Conservation (phyloP, 1,284 basidiomycete species). For the Rhodotorula sp. region DNA sequence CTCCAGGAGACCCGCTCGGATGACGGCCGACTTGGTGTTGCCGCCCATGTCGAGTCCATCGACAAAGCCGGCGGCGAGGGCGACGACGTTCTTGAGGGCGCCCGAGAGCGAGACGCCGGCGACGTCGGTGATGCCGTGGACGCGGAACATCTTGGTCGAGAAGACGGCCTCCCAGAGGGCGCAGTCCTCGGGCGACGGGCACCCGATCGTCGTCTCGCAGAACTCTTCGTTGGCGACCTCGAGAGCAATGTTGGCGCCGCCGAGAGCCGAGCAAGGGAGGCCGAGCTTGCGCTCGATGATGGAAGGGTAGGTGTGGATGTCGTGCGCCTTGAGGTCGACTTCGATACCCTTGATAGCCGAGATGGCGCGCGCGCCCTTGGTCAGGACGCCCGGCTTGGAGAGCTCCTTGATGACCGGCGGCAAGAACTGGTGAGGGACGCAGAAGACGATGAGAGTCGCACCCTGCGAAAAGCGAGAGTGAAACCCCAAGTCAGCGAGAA, state of each 20-base stretch:
- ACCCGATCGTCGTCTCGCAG: slow-evolving; percentile 60
- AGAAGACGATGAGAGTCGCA: slow-evolving; percentile 41
- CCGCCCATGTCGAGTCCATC: slow-evolving; percentile 59
- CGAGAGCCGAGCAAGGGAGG: slow-evolving; percentile 57
- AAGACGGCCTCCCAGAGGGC: slow-evolving; percentile 52
- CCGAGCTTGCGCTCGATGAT: slow-evolving; percentile 57
- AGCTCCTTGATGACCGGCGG: slow-evolving; percentile 48
- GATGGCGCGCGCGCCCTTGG: slow-evolving; percentile 51
- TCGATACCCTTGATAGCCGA: slow-evolving; percentile 59
- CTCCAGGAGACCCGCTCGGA: slow-evolving; percentile 57
- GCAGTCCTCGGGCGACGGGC: slow-evolving; percentile 53
- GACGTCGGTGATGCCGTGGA: slow-evolving; percentile 45
- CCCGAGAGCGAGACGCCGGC: slow-evolving; percentile 60
- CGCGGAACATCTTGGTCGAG: slow-evolving; percentile 55
- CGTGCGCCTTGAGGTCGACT: slow-evolving; percentile 57
- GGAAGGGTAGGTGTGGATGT: slow-evolving; percentile 50
- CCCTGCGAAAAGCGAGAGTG: slow-evolving; percentile 5
- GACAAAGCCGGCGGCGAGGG: slow-evolving; percentile 56
- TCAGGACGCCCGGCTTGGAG: slow-evolving; percentile 37
- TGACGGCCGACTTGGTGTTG: slow-evolving; percentile 61
- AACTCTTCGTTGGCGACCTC: slow-evolving; percentile 58
- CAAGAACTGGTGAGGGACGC: slow-evolving; percentile 41
- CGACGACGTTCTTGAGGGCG: slow-evolving; percentile 60
- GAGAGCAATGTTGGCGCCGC: slow-evolving; percentile 61
- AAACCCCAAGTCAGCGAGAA: too few species aligned